A percentile compares a stretch with the other conserved stretches of the same genome.
Conservation (phyloP, 495 filamentous ascomycete genomes). For the Halenospora varia region DNA sequence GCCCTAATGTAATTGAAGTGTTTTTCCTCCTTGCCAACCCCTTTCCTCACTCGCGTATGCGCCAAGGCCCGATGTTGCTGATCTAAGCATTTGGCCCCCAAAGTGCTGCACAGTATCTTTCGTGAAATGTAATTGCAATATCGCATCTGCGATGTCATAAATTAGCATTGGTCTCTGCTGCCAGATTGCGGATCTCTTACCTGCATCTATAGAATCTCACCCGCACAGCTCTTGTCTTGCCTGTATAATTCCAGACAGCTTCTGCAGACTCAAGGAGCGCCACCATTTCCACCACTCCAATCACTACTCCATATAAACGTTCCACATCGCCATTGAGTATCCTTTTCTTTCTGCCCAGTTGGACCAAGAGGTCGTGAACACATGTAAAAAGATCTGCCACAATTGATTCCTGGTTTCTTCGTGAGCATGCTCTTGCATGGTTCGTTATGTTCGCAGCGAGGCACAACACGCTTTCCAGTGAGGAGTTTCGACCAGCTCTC, state of each 20-base stretch:
- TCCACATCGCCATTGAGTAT: conserved; percentile 76
- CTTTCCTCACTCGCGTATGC: not conserved
- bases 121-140: no score
- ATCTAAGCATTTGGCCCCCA: not conserved
- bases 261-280: not conserved
- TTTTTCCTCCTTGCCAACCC: not conserved
- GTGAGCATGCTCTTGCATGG: conserved; percentile 76
- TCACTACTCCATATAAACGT: conserved; percentile 76
- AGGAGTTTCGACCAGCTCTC: conserved; percentile 87
- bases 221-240: no score
- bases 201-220: no score
- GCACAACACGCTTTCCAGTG: conserved; percentile 64
- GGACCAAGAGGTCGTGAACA: conserved; percentile 80
- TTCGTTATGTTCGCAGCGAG: conserved; percentile 84
- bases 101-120: not conserved
- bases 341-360: conserved; percentile 73
- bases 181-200: no score
- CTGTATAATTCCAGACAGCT: no score
- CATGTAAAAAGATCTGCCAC: conserved; percentile 82
- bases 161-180: no score
- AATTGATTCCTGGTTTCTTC: conserved; percentile 83
- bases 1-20: not conserved
- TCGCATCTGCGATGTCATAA: no score
- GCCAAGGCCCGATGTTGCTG: not conserved
- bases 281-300: conserved; percentile 10